Percentiles rank a stretch among this genome's conserved stretches.
These are phyloP conservation scores for Calendula officinalis DNA, from an alignment of 129 eudicot species.

Conservation along the genomic window DNA sequence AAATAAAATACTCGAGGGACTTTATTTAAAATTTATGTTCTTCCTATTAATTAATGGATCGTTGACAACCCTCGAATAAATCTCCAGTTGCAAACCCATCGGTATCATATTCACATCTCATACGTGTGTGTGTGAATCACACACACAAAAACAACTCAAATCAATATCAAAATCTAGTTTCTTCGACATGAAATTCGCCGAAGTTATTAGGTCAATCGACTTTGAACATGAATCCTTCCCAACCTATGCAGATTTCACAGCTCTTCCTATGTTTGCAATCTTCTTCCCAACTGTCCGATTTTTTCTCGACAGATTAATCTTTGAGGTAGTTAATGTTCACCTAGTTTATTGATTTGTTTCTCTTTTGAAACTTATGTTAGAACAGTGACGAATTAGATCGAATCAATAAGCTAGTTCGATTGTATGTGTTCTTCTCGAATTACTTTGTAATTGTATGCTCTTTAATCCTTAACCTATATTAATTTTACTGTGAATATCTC, in stretches of 20 bases:
- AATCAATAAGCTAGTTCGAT: conserved; percentile 3
- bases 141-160: neutral
- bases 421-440: neutral
- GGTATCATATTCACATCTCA: neutral
- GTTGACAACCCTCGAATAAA: conserved; percentile 16
- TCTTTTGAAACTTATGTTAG: neutral
- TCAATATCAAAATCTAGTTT: conserved; percentile 12
- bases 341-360: neutral
- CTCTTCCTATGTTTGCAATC: conserved; percentile 68
- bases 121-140: neutral
- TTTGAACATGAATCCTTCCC: conserved; percentile 81
- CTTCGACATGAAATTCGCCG: conserved; percentile 15
- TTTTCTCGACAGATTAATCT: conserved; percentile 76
- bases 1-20: neutral
- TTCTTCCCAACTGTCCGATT: conserved; percentile 74
- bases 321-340: conserved; percentile 48
- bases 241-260: conserved; percentile 56
- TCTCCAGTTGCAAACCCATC: conserved; percentile 17
- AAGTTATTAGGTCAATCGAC: conserved; percentile 34
- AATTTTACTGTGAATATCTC: neutral
- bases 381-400: conserved; percentile 1
- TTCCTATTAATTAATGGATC: neutral
- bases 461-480: neutral
- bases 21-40: neutral
- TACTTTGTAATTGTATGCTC: conserved; percentile 4